Evolutionary conservation across 805 yeast species (phyloP), one percentile per base, ranked within the genome.

Genomic region (Ogataea populi-albae): DNA sequence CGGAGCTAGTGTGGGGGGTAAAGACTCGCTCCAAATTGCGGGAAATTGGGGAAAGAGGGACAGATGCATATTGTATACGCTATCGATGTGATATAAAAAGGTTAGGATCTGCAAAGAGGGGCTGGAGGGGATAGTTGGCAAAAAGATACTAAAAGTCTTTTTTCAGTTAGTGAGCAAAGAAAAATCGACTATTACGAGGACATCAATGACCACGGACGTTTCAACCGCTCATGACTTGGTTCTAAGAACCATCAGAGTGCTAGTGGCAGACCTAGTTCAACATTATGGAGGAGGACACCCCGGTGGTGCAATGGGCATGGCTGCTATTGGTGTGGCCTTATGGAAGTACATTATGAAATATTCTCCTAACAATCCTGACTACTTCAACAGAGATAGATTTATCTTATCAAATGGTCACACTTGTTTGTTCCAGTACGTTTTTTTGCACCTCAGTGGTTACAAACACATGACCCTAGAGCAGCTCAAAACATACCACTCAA

Each of bases 291-390:
- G 69, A 45, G 98, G 98, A 50, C 98, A 91, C 69, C 98, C 98
- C 38, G 98, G 98, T 70, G 98, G 98, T 32, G 98, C 98, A 55
- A 79, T 93, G 77, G 98, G 97, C 46, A 73, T 89, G 68, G 97
- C 98, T 12, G 95, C 97, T 32, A 81, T 88, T 44, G 95, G 96
- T 44, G 96, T 91, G 64, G 81, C 80, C 37, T 64, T 91, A 44
- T 86, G 83, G 79, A 76, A 79, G 63, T 76, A 77, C 25, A 66
- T 33, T 58, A 73, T 89, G 82, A 81, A 69, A 52, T 79, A 85
- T 72, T 86, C 86, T 75, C 95, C 98, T 50, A 73, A 79, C 66
- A 81, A 86, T 75, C 91, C 96, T 46, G 70, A 75, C 43, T 91
- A 95, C 95, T 71, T 86, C 66, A 86, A 86, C 77, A 81, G 96